phyloP scores from a whole-genome alignment of 345 rosid species.

The Aegle marmelos region DNA sequence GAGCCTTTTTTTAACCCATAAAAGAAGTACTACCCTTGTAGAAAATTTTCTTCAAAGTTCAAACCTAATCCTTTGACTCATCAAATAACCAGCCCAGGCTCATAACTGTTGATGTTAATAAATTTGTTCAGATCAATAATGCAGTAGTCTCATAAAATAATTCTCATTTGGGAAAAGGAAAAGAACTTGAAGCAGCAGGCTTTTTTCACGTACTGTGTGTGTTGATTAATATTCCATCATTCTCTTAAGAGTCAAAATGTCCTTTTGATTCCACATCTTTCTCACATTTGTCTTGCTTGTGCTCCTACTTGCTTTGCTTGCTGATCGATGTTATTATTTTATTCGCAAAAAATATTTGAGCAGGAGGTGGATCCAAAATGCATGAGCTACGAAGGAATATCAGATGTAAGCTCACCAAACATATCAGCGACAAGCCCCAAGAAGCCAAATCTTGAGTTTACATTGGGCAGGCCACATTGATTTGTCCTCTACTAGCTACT shows the following conservation, averaged over 20 bases:
- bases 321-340: no score
- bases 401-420: constrained; percentile 78
- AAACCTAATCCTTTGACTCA: constrained; percentile 33
- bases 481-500: constrained; percentile 3
- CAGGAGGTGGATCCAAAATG: constrained; percentile 68
- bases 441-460: constrained; percentile 94
- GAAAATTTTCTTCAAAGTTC: constrained; percentile 7
- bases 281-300: constrained; percentile 26
- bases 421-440: constrained; percentile 69
- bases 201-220: constrained; percentile 24
- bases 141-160: constrained; percentile 6
- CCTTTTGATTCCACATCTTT: constrained; percentile 29
- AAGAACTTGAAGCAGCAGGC: constrained; percentile 24
- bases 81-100: background rate
- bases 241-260: constrained; percentile 39
- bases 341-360: constrained; percentile 15
- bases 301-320: background rate
- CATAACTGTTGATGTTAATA: constrained; percentile 23
- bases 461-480: constrained; percentile 86
- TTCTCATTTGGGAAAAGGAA: background rate
- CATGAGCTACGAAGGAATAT: constrained; percentile 71
- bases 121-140: constrained; percentile 8
- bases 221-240: constrained; percentile 34
- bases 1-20: background rate
- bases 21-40: background rate